Conservation (phyloP, 179 eudicot genomes). For the Nepenthes alata region DNA sequence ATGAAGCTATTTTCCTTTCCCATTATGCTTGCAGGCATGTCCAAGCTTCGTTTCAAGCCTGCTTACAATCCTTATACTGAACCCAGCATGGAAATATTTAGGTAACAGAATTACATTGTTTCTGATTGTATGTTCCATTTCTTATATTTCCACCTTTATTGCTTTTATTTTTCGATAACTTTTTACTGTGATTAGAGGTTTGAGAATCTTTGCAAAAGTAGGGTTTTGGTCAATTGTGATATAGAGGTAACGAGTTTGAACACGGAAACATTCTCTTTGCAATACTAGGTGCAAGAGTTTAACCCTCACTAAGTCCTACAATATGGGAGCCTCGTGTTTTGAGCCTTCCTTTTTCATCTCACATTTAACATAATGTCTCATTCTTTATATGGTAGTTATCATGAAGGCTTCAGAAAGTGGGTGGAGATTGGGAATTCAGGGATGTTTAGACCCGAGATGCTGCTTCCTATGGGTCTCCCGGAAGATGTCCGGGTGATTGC, state of each 20-base stretch:
- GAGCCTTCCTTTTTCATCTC: no score
- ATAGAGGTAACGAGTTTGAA: no score
- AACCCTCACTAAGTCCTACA: no score
- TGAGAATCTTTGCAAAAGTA: no score
- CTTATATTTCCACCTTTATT: background rate
- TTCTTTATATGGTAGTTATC: slow-evolving; percentile 37
- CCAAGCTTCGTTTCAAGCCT: slow-evolving; percentile 82
- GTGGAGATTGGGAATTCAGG: slow-evolving; percentile 98
- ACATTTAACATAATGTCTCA: background rate
- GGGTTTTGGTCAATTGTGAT: no score
- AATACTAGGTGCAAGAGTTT: no score
- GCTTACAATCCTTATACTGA: slow-evolving; percentile 97
- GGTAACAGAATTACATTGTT: slow-evolving; percentile 21
- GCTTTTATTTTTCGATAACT: background rate
- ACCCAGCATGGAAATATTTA: slow-evolving; percentile 94
- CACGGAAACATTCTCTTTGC: no score
- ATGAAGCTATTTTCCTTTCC: slow-evolving; percentile 1
- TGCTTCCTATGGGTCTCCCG: slow-evolving; percentile 90
- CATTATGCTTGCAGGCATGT: slow-evolving; percentile 52
- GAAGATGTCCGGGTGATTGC: slow-evolving; percentile 93
- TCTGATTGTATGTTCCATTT: background rate
- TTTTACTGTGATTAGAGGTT: no score
- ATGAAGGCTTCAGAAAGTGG: slow-evolving; percentile 82
- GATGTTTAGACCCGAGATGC: slow-evolving; percentile 94
- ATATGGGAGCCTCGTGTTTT: no score